A percentile compares a stretch with the other conserved stretches of the same genome.
phyloP scores from a whole-genome alignment of 257 asterid genomes.

The Solanum virginianum region DNA sequence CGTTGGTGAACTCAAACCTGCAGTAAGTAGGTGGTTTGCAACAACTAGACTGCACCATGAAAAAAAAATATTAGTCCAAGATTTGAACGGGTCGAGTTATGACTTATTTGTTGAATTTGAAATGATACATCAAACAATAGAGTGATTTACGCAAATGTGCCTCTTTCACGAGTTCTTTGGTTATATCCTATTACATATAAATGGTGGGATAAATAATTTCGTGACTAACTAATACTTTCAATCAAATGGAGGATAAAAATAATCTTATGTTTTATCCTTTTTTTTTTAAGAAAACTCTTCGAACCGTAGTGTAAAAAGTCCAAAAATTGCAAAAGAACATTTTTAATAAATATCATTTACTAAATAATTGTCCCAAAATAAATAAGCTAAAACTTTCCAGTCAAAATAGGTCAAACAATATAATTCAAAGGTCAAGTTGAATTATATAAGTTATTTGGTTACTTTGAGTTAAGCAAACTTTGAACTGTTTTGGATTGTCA shows the following conservation, averaged over 20 bases:
- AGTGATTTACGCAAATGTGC: not conserved
- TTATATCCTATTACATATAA: too few relatives aligned
- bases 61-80: not conserved
- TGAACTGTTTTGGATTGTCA: too few relatives aligned
- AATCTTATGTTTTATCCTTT: too few relatives aligned
- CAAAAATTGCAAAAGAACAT: too few relatives aligned
- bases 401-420: not conserved
- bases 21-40: conserved; percentile 73
- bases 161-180: not conserved
- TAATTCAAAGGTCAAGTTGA: not conserved
- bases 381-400: not conserved
- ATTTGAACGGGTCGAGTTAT: not conserved
- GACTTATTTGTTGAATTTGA: not conserved
- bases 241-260: too few relatives aligned
- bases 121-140: not conserved
- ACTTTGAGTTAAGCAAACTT: too few relatives aligned
- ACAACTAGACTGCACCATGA: conserved; percentile 44
- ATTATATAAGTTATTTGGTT: too few relatives aligned
- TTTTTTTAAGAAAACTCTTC: not conserved
- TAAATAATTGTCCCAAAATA: too few relatives aligned
- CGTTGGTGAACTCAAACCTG: conserved; percentile 36
- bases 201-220: too few relatives aligned
- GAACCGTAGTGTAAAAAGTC: not conserved
- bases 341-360: too few relatives aligned
- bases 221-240: too few relatives aligned